These are phyloP conservation scores for Zanthoxylum bungeanum DNA, from an alignment of 345 rosid genomes.

Conservation along the genomic window DNA sequence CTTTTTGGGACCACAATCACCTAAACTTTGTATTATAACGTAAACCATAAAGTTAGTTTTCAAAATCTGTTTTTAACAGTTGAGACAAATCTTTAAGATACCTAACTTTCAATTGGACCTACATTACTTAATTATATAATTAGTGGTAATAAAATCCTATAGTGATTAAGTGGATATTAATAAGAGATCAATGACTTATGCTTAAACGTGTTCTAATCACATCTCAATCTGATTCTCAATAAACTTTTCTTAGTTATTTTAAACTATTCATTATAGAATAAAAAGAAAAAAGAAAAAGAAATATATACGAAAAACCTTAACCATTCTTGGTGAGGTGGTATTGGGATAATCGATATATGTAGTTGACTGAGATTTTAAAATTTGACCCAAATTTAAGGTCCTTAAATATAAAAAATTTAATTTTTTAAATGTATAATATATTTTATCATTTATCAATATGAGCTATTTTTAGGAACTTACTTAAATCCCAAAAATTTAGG, in stretches of 20 bases:
- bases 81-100: constrained; percentile 29
- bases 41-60: constrained; percentile 31
- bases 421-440: no score
- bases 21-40: constrained; percentile 26
- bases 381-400: no score
- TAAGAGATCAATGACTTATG: background rate
- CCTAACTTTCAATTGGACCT: constrained; percentile 30
- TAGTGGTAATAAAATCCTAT: constrained; percentile 6
- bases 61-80: constrained; percentile 40
- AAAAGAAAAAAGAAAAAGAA: no score
- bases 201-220: background rate
- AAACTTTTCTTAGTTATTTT: background rate
- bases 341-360: no score
- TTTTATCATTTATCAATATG: no score
- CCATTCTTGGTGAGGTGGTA: no score
- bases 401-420: no score
- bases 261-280: background rate
- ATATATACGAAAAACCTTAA: no score
- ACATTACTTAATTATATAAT: background rate
- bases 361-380: no score
- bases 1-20: no score
- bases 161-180: background rate
- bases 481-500: no score
- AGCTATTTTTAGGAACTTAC: no score
- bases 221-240: background rate